A percentile compares a stretch with the other conserved stretches of the same genome.
Evolutionary conservation across 2,329 filamentous ascomycete species (phyloP).

Genomic region (Hypoxylon sp.): DNA sequence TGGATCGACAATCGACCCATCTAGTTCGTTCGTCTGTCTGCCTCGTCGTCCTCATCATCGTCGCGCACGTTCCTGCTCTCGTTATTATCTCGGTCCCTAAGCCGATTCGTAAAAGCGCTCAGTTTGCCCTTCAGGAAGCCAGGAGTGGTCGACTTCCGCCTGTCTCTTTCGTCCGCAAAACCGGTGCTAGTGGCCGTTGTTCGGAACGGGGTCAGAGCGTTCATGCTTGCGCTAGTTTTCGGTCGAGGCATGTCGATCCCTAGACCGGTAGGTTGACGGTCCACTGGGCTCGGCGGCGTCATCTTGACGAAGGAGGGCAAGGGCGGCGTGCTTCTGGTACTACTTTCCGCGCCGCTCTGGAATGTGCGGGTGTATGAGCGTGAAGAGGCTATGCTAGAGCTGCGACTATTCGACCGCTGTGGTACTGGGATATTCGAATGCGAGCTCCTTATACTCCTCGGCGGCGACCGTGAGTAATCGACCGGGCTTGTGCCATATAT

Average conservation of each 20-base stretch:
- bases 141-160: constrained; percentile 48
- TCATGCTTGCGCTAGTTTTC: constrained; percentile 46
- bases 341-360: constrained; percentile 39
- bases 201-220: constrained; percentile 36
- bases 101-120: constrained; percentile 49
- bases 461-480: constrained; percentile 71
- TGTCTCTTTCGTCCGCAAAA: constrained; percentile 29
- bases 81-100: constrained; percentile 45
- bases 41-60: constrained; percentile 38
- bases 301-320: constrained; percentile 52
- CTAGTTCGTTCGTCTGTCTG: constrained; percentile 18
- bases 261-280: constrained; percentile 43
- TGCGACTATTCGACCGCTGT: constrained; percentile 61
- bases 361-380: constrained; percentile 54
- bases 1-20: not conserved
- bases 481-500: constrained; percentile 65
- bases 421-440: constrained; percentile 62
- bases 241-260: constrained; percentile 48
- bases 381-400: constrained; percentile 64
- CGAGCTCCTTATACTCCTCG: constrained; percentile 64
- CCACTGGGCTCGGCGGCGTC: constrained; percentile 49
- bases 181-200: constrained; percentile 23
- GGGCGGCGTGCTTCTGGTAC: constrained; percentile 44
- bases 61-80: constrained; percentile 32
- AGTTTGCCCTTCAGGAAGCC: constrained; percentile 56